phyloP scores from a whole-genome alignment of 495 filamentous ascomycete species.

The Amphirosellinia nigrospora region DNA sequence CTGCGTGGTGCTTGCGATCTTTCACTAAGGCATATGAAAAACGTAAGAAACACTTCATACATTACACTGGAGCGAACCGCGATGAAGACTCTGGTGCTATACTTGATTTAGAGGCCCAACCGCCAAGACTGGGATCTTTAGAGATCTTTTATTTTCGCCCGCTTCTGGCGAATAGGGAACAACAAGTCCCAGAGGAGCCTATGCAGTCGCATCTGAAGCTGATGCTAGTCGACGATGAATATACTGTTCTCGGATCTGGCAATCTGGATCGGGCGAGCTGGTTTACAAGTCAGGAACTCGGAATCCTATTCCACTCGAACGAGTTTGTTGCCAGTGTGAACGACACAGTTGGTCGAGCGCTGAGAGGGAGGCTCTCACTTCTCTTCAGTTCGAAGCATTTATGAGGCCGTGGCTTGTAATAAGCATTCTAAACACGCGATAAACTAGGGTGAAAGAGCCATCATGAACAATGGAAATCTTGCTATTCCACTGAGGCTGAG shows the following conservation, averaged over 20 bases:
- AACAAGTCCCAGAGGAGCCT: conserved; percentile 51
- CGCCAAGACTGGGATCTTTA: conserved; percentile 44
- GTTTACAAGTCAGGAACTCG: conserved; percentile 80
- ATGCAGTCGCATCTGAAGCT: conserved; percentile 76
- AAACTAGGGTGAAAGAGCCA: background rate
- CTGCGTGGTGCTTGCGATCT: conserved; percentile 60
- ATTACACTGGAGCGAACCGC: background rate
- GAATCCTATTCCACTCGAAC: conserved; percentile 63
- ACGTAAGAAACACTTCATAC: conserved; percentile 28
- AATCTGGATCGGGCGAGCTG: conserved; percentile 80
- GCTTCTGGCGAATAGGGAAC: conserved; percentile 7
- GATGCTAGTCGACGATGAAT: conserved; percentile 64
- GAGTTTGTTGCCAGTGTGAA: conserved; percentile 53
- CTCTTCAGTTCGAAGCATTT: conserved; percentile 41
- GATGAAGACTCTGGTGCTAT: conserved; percentile 13
- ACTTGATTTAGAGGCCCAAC: conserved; percentile 41
- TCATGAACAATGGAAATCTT: background rate
- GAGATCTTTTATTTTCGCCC: conserved; percentile 57
- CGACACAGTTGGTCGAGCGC: conserved; percentile 46
- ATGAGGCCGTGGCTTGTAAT: background rate
- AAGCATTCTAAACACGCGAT: background rate
- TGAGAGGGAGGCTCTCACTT: conserved; percentile 50
- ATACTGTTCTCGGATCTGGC: conserved; percentile 70
- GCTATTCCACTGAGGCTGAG: background rate
- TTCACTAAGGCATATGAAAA: conserved; percentile 55